Conservation (phyloP, 2,329 filamentous ascomycete genomes). For the Fragosphaeria purpurea region DNA sequence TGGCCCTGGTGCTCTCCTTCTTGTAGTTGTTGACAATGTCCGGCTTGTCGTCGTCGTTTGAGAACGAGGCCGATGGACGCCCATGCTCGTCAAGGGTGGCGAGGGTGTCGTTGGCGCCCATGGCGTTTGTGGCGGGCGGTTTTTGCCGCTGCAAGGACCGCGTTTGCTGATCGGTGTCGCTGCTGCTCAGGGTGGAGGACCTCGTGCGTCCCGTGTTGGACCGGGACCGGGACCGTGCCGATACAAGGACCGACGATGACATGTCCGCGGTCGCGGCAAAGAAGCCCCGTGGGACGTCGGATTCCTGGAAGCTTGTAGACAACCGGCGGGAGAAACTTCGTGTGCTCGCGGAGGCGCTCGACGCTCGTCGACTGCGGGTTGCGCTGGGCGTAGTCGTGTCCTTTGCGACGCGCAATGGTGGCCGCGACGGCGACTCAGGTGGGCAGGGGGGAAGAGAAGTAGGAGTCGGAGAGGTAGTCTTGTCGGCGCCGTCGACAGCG, state of each 20-base stretch:
- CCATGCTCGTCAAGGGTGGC: slow-evolving; percentile 7
- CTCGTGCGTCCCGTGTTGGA: slow-evolving; percentile 6
- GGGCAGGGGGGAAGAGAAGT: too few species aligned
- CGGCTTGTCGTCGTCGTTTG: background rate
- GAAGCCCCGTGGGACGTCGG: slow-evolving; percentile 36
- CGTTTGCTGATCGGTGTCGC: slow-evolving; percentile 1
- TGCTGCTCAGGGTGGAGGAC: slow-evolving; percentile 3
- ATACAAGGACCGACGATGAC: slow-evolving; percentile 28
- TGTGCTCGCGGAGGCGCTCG: slow-evolving; percentile 10
- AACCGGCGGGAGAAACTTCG: slow-evolving; percentile 9
- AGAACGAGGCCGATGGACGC: background rate
- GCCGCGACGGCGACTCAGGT: too few species aligned
- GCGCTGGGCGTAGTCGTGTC: background rate
- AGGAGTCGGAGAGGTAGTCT: too few species aligned
- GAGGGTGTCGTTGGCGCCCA: slow-evolving; percentile 1
- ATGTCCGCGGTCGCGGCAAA: slow-evolving; percentile 36
- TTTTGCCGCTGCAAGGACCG: background rate
- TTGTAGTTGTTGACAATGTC: background rate
- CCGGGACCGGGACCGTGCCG: slow-evolving; percentile 6
- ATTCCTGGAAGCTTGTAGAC: slow-evolving; percentile 30
- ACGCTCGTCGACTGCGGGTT: slow-evolving; percentile 10
- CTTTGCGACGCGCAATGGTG: too few species aligned
- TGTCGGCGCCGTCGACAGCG: background rate
- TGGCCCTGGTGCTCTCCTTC: background rate
- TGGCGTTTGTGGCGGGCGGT: background rate